Conservation (phyloP, 2,329 filamentous ascomycete species). For the Fusarium sp. region DNA sequence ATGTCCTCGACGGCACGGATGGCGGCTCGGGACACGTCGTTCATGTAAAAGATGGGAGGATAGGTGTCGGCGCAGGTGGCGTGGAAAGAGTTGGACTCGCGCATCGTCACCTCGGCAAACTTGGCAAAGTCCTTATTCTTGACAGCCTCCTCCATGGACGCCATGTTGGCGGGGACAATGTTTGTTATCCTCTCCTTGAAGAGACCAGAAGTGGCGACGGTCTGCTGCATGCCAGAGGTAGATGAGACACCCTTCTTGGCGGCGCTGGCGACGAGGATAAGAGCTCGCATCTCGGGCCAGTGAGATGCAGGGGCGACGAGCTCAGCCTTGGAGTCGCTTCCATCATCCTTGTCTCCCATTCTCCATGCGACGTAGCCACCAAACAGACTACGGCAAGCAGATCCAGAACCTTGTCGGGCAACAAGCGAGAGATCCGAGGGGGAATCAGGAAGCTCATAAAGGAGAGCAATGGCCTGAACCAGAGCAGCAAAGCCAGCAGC, state of each 20-base stretch:
- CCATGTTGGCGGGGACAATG: constrained; percentile 87
- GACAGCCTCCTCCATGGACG: constrained; percentile 85
- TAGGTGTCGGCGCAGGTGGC: constrained; percentile 94
- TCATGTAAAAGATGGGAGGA: constrained; percentile 98
- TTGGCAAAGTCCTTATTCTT: constrained; percentile 80
- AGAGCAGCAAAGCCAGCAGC: constrained; percentile 76
- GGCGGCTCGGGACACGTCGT: constrained; percentile 88
- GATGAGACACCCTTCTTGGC: constrained; percentile 96
- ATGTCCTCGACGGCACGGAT: constrained; percentile 90
- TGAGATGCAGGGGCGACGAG: constrained; percentile 88
- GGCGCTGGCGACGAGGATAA: constrained; percentile 90
- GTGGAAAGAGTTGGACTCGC: constrained; percentile 97
- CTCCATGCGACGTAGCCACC: constrained; percentile 98
- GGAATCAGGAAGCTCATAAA: constrained; percentile 86
- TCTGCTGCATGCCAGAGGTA: constrained; percentile 96
- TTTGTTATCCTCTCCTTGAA: constrained; percentile 80
- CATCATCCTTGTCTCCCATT: constrained; percentile 79
- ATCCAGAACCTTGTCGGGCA: constrained; percentile 93
- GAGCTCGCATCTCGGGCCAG: constrained; percentile 94
- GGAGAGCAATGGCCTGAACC: constrained; percentile 87
- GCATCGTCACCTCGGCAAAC: constrained; percentile 94
- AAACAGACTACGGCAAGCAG: constrained; percentile 91
- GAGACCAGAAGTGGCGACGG: constrained; percentile 88
- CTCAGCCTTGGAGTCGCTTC: constrained; percentile 87
- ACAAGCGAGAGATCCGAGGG: constrained; percentile 88